Percentiles rank a stretch among this genome's conserved stretches.
Evolutionary conservation across 2,329 filamentous ascomycete genomes (phyloP).

Genomic region (Fusarium papillatum): DNA sequence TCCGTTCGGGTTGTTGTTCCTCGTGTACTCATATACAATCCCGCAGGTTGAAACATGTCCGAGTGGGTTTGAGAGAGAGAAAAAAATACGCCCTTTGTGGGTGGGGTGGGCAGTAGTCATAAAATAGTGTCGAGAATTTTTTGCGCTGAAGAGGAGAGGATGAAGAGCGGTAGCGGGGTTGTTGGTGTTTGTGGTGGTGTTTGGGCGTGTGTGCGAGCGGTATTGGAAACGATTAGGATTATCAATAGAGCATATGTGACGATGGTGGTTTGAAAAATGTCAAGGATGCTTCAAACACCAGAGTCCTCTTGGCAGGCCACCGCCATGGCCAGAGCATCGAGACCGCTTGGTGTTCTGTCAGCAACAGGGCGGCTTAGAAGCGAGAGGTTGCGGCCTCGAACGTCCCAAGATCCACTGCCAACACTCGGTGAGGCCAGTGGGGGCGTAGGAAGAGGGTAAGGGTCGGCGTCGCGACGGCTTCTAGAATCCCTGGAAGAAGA

Average conservation of each 20-base stretch:
- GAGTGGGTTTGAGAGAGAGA: background rate
- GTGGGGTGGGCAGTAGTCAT: slow-evolving; percentile 1
- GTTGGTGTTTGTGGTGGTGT: background rate
- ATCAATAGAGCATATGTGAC: slow-evolving; percentile 32
- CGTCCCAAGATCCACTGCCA: slow-evolving; percentile 58
- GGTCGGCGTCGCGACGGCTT: slow-evolving; percentile 57
- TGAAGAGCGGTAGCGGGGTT: slow-evolving; percentile 10
- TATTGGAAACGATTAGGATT: slow-evolving; percentile 38
- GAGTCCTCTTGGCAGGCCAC: slow-evolving; percentile 65
- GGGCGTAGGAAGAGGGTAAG: slow-evolving; percentile 52
- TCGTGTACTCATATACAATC: slow-evolving; percentile 40
- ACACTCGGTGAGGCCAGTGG: slow-evolving; percentile 53
- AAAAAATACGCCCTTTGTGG: slow-evolving; percentile 16
- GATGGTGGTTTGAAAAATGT: slow-evolving; percentile 7
- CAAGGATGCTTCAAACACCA: slow-evolving; percentile 28
- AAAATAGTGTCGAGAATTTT: slow-evolving; percentile 1
- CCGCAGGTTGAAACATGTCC: slow-evolving; percentile 28
- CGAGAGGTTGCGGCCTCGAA: slow-evolving; percentile 60
- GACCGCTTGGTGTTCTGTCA: slow-evolving; percentile 61
- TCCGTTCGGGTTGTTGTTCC: slow-evolving; percentile 25
- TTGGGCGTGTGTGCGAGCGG: background rate
- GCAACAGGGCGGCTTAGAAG: slow-evolving; percentile 60
- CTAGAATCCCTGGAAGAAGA: slow-evolving; percentile 42
- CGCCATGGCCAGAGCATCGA: slow-evolving; percentile 68
- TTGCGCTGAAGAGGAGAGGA: slow-evolving; percentile 8